phyloP scores from a whole-genome alignment of 1,284 basidiomycete genomes.

The Cutaneotrichosporon spelunceum region DNA sequence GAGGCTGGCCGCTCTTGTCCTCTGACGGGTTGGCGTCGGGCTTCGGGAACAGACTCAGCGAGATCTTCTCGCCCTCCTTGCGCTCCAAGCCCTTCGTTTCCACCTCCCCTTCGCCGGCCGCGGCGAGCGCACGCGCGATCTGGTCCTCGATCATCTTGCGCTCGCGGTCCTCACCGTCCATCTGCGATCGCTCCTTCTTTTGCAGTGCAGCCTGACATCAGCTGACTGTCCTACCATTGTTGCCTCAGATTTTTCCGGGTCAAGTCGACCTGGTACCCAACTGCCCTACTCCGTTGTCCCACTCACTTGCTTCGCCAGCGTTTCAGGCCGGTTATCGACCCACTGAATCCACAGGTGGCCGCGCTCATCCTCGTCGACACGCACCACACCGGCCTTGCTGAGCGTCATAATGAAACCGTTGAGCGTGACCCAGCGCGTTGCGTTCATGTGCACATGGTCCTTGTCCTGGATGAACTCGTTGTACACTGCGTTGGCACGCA shows the following conservation, averaged over 20 bases:
- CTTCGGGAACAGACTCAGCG: constrained; percentile 42
- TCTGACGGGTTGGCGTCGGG: constrained; percentile 29
- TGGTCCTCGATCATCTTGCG: constrained; percentile 86
- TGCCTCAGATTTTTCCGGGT: no score
- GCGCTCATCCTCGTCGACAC: constrained; percentile 97
- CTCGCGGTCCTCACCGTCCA: constrained; percentile 92
- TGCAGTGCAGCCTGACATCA: constrained; percentile 68
- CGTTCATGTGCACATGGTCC: constrained; percentile 95
- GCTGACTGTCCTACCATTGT: not conserved
- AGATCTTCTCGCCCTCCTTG: constrained; percentile 57
- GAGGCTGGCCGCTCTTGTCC: constrained; percentile 21
- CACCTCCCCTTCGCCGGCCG: constrained; percentile 33
- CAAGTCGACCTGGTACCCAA: no score
- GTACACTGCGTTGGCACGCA: constrained; percentile 91
- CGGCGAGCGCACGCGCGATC: constrained; percentile 72
- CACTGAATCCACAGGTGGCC: constrained; percentile 88
- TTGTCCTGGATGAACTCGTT: constrained; percentile 98
- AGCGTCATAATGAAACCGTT: constrained; percentile 91
- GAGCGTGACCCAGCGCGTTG: constrained; percentile 94
- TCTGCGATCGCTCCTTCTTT: constrained; percentile 88
- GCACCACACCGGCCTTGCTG: constrained; percentile 78
- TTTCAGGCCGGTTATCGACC: constrained; percentile 94
- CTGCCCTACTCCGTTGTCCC: not conserved
- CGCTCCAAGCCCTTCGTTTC: constrained; percentile 62
- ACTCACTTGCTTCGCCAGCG: constrained; percentile 79